phyloP scores from a whole-genome alignment of 768 basidiomycete species.

The Pleurotus platypus region DNA sequence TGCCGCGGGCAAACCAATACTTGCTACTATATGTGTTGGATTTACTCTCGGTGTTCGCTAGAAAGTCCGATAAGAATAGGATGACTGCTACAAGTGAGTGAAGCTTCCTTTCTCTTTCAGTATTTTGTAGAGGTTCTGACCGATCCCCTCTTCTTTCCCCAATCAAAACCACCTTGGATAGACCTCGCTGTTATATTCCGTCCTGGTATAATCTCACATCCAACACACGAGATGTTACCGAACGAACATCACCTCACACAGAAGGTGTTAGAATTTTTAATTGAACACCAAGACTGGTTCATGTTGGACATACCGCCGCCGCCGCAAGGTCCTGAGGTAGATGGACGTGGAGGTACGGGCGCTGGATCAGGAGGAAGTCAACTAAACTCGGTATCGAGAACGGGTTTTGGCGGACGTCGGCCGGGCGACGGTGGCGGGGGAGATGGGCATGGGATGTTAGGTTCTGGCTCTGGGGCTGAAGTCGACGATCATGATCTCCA shows the following conservation, averaged over 20 bases:
- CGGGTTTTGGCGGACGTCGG: neutral
- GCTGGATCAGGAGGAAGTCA: neutral
- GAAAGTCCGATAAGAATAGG: slow-evolving; percentile 86
- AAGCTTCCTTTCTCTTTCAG: neutral
- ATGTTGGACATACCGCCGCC: slow-evolving; percentile 84
- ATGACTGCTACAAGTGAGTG: slow-evolving; percentile 92
- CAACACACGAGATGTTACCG: slow-evolving; percentile 81
- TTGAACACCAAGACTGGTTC: slow-evolving; percentile 96
- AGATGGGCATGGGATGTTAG: slow-evolving; percentile 6
- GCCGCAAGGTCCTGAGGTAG: slow-evolving; percentile 20
- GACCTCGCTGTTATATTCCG: slow-evolving; percentile 98
- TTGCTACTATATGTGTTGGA: slow-evolving; percentile 97
- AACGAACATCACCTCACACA: slow-evolving; percentile 86
- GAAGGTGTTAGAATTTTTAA: slow-evolving; percentile 89
- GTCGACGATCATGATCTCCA: slow-evolving; percentile 44
- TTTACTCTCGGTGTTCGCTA: slow-evolving; percentile 90
- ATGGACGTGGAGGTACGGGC: neutral
- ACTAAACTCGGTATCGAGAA: neutral
- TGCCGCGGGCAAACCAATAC: slow-evolving; percentile 91
- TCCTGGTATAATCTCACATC: slow-evolving; percentile 90
- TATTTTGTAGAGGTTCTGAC: slow-evolving; percentile 1
- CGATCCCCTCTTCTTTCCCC: neutral
- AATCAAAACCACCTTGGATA: slow-evolving; percentile 21
- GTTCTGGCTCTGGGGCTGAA: slow-evolving; percentile 15
- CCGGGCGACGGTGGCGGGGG: neutral